Evolutionary conservation across 2,329 filamentous ascomycete species (phyloP).

Genomic region (Aspergillus proliferans): DNA sequence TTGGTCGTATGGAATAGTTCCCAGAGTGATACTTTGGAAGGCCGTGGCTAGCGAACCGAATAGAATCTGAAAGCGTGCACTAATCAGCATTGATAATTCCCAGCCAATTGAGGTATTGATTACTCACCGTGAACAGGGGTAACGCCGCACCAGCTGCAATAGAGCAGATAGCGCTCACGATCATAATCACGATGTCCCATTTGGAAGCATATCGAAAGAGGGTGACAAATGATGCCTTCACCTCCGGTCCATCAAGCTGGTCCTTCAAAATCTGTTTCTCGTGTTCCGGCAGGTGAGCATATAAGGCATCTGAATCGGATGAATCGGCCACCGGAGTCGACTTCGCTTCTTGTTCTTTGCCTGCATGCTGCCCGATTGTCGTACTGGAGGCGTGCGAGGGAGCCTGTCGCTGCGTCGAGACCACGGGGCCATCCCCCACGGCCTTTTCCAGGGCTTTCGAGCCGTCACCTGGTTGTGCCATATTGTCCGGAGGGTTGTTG

Average conservation of each 20-base stretch:
- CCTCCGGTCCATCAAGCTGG: conserved; percentile 60
- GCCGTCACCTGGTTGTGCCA: neutral
- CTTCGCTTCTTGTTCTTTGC: conserved; percentile 26
- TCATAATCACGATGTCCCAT: conserved; percentile 59
- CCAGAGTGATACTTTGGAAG: conserved; percentile 60
- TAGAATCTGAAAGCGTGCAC: conserved; percentile 40
- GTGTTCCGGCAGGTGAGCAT: conserved; percentile 56
- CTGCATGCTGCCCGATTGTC: neutral
- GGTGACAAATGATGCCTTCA: conserved; percentile 58
- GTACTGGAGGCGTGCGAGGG: neutral
- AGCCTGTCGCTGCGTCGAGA: neutral
- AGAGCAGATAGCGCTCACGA: conserved; percentile 56
- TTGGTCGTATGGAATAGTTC: conserved; percentile 41
- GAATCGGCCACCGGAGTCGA: conserved; percentile 34
- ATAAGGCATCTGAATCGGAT: conserved; percentile 41
- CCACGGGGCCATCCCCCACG: neutral
- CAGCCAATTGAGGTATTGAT: no score
- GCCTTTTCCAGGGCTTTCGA: neutral
- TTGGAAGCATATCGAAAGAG: conserved; percentile 66
- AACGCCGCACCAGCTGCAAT: conserved; percentile 69
- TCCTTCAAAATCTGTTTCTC: conserved; percentile 62
- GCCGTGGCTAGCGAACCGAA: conserved; percentile 70
- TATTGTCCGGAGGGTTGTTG: neutral
- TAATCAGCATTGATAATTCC: conserved; percentile 5
- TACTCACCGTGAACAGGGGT: conserved; percentile 66